Evolutionary conservation across 805 yeast genomes (phyloP).

Genomic region (Brettanomyces bruxellensis): DNA sequence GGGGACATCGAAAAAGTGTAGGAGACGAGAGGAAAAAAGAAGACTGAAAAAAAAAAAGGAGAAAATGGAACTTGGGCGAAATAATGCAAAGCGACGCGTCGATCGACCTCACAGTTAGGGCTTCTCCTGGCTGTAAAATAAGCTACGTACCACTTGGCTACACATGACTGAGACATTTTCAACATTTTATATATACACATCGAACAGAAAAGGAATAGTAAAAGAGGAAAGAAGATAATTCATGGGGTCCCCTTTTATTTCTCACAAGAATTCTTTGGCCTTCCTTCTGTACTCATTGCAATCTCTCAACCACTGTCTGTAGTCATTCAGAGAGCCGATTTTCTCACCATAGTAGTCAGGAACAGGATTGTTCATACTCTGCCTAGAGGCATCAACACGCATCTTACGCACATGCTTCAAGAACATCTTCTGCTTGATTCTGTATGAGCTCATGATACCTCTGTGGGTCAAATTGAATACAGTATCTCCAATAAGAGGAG

Average conservation of each 20-base stretch:
- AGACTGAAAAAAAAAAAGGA: too few species aligned
- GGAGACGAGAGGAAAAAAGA: too few species aligned
- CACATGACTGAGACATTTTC: background rate
- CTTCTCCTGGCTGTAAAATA: too few species aligned
- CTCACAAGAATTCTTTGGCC: slow-evolving; percentile 60
- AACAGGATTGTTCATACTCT: slow-evolving; percentile 86
- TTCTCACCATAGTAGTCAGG: slow-evolving; percentile 99
- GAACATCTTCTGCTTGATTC: slow-evolving; percentile 61
- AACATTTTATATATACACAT: background rate
- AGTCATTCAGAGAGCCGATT: slow-evolving; percentile 75
- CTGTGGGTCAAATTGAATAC: slow-evolving; percentile 52
- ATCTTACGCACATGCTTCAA: slow-evolving; percentile 64
- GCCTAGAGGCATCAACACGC: slow-evolving; percentile 88
- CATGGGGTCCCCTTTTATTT: background rate
- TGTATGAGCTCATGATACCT: slow-evolving; percentile 36
- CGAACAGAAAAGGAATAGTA: background rate
- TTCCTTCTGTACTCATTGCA: slow-evolving; percentile 85
- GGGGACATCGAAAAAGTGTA: too few species aligned
- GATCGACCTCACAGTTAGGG: too few species aligned
- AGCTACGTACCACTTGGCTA: too few species aligned
- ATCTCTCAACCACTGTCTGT: slow-evolving; percentile 94
- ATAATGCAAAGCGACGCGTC: too few species aligned
- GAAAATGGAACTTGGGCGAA: too few species aligned
- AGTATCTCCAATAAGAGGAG: slow-evolving; percentile 59
- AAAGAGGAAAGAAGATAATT: background rate